Base-by-base conservation (phyloP, 768 basidiomycete species). In the Mycena olivaceomarginata region DNA sequence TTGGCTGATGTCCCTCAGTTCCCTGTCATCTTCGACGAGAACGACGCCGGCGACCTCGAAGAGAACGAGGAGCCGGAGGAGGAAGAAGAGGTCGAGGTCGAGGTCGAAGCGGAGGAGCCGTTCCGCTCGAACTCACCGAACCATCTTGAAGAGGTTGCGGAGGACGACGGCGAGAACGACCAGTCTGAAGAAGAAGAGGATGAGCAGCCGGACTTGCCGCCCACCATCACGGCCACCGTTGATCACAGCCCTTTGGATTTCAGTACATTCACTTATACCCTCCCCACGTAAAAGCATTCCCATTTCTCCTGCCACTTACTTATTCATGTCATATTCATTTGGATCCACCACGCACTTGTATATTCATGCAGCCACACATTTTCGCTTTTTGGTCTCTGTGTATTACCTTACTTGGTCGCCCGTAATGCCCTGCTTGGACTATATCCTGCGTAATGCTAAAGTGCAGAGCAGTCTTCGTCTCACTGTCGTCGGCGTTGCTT, bases 1-100 rank as follows among this genome's bases (percentile, higher is more conserved):
- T 78, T 77, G 56, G 43, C 51, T 79, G 57, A 80, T 41, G 67
- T 65, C 37, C 6, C 16, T 48, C 73, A 94, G 89, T 91, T 91
- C 85, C 93, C 92, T 79, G 86, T 90, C 77, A 93, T 96, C 80
- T 96, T 96, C 82, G 94, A 95, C 80, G 94, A 94, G 41, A 83
- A 83, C 63, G 94, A 94, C 81, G 87, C 90, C 67, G 93, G 92
- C 45, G 92, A 93, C 53, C 90, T 89, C 41, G 90, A 91, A 66
- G 93, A 94, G 60, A 93, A 91, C 56, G 93, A 94, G 80, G 93
- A 92, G 48, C 91, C 93, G 75, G 92, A 93, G 57, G 90, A 88
- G 37, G 82, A 82, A 9, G 82, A 82, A 12, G 78, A 82, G n/a
- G 66, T 18, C 37, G 46, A 53, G 20, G 66, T 22, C 9, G 91